Conservation (phyloP, 768 basidiomycete species). For the Candolleomyces efflorescens region DNA sequence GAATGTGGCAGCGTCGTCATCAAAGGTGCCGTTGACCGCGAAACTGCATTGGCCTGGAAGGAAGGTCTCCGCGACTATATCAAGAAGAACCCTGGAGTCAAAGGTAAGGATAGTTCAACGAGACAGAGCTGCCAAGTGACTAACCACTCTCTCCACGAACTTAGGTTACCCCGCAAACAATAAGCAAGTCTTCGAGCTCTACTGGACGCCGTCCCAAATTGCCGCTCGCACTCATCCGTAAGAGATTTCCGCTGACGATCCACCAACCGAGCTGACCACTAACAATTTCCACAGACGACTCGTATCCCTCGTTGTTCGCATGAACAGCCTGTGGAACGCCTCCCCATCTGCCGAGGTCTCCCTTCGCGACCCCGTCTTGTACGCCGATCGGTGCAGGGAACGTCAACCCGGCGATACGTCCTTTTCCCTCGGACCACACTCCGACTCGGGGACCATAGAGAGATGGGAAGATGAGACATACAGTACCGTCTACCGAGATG, state of each 20-base stretch:
- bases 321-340: constrained; percentile 44
- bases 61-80: not conserved
- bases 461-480: constrained; percentile 50
- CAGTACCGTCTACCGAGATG: constrained; percentile 32
- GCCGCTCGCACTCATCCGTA: constrained; percentile 62
- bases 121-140: not conserved
- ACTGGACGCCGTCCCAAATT: constrained; percentile 62
- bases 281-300: constrained; percentile 41
- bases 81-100: not conserved
- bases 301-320: constrained; percentile 26
- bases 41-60: not conserved
- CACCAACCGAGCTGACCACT: not conserved
- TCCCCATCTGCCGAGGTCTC: constrained; percentile 27
- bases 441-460: constrained; percentile 50
- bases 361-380: constrained; percentile 54
- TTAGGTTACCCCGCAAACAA: constrained; percentile 64
- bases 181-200: constrained; percentile 71
- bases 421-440: constrained; percentile 64
- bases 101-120: not conserved
- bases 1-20: not conserved
- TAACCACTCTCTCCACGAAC: constrained; percentile 2
- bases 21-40: not conserved
- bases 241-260: constrained; percentile 41
- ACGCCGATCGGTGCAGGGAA: constrained; percentile 74
- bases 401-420: constrained; percentile 65